Base-by-base conservation (phyloP, 2,329 filamentous ascomycete species). In the Harringtonia lauricola region DNA sequence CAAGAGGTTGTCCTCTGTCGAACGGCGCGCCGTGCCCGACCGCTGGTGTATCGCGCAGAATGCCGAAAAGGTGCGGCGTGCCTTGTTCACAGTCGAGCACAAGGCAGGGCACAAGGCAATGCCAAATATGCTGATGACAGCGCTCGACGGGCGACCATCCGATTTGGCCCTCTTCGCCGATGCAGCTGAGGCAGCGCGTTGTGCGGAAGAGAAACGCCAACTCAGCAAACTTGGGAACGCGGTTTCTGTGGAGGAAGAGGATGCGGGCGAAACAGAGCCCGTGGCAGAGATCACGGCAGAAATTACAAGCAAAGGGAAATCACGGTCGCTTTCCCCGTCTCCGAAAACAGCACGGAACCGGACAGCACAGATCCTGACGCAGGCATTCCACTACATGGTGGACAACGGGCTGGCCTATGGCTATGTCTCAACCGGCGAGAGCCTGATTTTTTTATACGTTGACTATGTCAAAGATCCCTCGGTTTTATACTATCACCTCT, bases 11-110 rank as follows among this genome's bases (percentile, higher is more conserved):
- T 13, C 30, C 9, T n/a, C n/a, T n/a, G 9, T n/a, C 30, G 35
- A 42, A 36, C 40, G 40, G 7, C 33, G 33, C 17, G 36, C 7
- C n/a, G 40, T 42, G 15, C 33, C 40, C 7, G 40, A 42, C 33
- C 33, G 40, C 33, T 42, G 40, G 40, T 37, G 34, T 14, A 30
- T 42, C n/a, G 34, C 18, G 4, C 34, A 42, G 26, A 31, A 37
- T n/a, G 15, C 24, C 7, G 24, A 28, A 12, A 21, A 37, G 17
- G 33, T 31, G 9, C 34, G 41, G 13, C 26, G 41, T 13, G 4
- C 41, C 17, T 17, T 42, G 22, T 37, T 42, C 34, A 42, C 24
- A 6, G 17, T 37, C 18, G 41, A 42, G 26, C 37, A 37, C 34
- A 36, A 31, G 17, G 41, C 41, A 10, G 41, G 24, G 12, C 41